These are phyloP conservation scores for Suhomyces guaymorum DNA, from an alignment of 1,139 yeast genomes.

Conservation along the genomic window DNA sequence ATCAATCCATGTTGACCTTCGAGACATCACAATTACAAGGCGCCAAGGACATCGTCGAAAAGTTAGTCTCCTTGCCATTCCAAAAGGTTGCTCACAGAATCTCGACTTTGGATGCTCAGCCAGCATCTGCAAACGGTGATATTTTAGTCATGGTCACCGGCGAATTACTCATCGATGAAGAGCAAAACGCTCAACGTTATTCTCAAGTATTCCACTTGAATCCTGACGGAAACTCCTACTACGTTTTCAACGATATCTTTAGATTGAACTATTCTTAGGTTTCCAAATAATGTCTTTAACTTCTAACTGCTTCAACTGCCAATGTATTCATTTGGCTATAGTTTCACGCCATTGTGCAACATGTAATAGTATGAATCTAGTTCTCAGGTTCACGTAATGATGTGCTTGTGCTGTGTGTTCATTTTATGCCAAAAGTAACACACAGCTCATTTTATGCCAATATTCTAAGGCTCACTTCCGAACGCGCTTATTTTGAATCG, in stretches of 20 bases:
- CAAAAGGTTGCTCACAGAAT: conserved; percentile 90
- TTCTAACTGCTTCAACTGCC: no score
- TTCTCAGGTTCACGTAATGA: no score
- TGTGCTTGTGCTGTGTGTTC: no score
- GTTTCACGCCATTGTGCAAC: no score
- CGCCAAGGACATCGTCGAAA: conserved; percentile 87
- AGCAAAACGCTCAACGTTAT: conserved; percentile 91
- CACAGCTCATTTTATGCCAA: no score
- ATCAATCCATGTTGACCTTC: conserved; percentile 95
- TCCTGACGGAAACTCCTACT: conserved; percentile 89
- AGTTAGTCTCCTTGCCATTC: conserved; percentile 83
- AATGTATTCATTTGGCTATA: conserved; percentile 1
- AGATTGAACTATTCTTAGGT: conserved; percentile 74
- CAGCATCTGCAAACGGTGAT: conserved; percentile 91
- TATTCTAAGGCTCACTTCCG: neutral
- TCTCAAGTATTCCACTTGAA: conserved; percentile 96
- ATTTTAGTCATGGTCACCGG: conserved; percentile 98
- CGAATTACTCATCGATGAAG: conserved; percentile 88
- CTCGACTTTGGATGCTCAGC: conserved; percentile 96
- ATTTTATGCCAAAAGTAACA: no score
- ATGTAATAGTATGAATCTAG: no score
- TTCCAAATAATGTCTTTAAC: no score
- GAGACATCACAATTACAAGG: conserved; percentile 96
- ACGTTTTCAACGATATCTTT: conserved; percentile 94
- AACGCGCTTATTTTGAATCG: conserved; percentile 1